phyloP scores from a whole-genome alignment of 441 rosid genomes.

The Metrosideros polymorpha region DNA sequence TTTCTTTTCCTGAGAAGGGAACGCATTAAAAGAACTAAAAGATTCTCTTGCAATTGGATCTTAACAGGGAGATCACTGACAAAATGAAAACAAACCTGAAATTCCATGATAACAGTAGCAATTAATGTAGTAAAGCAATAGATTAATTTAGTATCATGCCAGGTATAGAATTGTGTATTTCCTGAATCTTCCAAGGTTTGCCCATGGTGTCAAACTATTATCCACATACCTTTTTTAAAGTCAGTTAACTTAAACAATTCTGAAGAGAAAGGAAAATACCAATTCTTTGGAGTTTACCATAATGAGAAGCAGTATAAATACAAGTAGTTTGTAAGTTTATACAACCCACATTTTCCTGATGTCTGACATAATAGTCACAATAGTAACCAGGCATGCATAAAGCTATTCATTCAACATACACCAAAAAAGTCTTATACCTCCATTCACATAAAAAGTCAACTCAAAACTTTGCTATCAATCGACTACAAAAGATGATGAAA shows the following conservation, averaged over 20 bases:
- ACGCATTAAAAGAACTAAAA: neutral
- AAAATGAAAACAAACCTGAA: neutral
- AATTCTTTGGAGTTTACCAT: neutral
- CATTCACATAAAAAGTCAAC: neutral
- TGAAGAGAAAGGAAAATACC: neutral
- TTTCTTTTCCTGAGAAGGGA: conserved; percentile 47
- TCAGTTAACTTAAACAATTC: neutral
- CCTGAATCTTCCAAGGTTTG: neutral
- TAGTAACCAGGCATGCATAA: neutral
- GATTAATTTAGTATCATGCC: neutral
- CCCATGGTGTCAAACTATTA: neutral
- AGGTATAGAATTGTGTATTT: neutral
- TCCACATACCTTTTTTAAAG: neutral
- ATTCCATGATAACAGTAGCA: neutral
- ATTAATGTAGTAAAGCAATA: neutral
- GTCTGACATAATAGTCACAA: neutral
- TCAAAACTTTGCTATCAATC: neutral
- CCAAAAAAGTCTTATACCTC: neutral
- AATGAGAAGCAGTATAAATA: neutral
- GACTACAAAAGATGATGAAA: neutral
- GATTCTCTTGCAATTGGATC: neutral
- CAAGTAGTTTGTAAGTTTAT: neutral
- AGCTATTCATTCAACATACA: neutral
- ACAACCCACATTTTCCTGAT: neutral
- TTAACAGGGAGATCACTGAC: neutral